Percentiles rank a stretch among this genome's conserved stretches.
Conservation (phyloP, 1,284 basidiomycete genomes). For the Fomitiporia mediterranea region DNA sequence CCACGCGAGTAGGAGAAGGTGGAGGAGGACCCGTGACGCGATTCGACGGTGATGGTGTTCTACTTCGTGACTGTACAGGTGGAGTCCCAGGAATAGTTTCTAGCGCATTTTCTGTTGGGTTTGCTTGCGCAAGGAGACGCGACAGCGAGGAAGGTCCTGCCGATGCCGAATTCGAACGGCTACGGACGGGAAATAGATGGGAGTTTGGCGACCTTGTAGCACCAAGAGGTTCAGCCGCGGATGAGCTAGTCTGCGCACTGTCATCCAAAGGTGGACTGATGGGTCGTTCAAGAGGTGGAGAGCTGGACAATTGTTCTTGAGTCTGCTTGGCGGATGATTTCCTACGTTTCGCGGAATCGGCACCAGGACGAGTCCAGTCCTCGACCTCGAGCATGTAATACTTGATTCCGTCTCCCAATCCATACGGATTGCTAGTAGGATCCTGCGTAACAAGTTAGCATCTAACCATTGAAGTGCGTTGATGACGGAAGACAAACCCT, state of each 20-base stretch:
- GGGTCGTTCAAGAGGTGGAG: slow-evolving; percentile 20
- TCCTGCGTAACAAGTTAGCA: too few species aligned
- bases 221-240: slow-evolving; percentile 19
- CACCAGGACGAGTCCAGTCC: slow-evolving; percentile 78
- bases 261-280: slow-evolving; percentile 18
- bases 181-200: slow-evolving; percentile 21
- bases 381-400: slow-evolving; percentile 94
- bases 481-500: slow-evolving; percentile 45
- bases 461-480: slow-evolving; percentile 9
- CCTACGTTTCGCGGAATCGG: slow-evolving; percentile 50
- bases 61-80: slow-evolving; percentile 6
- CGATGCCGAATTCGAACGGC: slow-evolving; percentile 19
- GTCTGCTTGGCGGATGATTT: slow-evolving; percentile 40
- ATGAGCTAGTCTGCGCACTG: slow-evolving; percentile 7
- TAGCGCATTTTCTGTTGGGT: slow-evolving; percentile 1
- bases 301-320: slow-evolving; percentile 19
- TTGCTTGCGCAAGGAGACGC: slow-evolving; percentile 18
- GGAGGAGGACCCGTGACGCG: slow-evolving; percentile 7
- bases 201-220: slow-evolving; percentile 21
- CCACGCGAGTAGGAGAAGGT: slow-evolving; percentile 13
- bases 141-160: slow-evolving; percentile 21
- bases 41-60: slow-evolving; percentile 14
- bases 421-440: slow-evolving; percentile 68
- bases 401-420: slow-evolving; percentile 85
- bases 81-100: slow-evolving; percentile 20